These are phyloP conservation scores for Fusarium incarnatum DNA, from an alignment of 2,329 filamentous ascomycete species.

Conservation along the genomic window DNA sequence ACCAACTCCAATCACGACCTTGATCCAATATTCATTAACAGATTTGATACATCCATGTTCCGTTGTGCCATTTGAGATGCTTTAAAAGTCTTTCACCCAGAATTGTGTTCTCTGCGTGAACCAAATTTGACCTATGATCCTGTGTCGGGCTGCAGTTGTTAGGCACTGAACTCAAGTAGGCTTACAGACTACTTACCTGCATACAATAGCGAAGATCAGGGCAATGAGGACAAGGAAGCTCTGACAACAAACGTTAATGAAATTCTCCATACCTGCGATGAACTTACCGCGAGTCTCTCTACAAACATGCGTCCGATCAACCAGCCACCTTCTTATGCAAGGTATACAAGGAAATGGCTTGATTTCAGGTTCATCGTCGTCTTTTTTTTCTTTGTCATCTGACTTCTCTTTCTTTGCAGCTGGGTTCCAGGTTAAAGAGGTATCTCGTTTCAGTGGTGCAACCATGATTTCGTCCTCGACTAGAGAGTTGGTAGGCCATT, in stretches of 20 bases:
- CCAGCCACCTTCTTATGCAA: neutral
- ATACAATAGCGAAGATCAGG: neutral
- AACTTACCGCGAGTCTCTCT: neutral
- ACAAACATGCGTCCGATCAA: neutral
- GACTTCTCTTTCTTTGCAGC: neutral
- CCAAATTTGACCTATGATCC: neutral
- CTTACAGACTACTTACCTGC: neutral
- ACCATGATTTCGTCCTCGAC: neutral
- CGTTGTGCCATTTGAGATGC: neutral
- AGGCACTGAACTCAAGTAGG: neutral
- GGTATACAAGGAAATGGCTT: neutral
- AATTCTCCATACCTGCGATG: neutral
- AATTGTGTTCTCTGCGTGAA: neutral
- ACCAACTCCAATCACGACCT: neutral
- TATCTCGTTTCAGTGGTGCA: neutral
- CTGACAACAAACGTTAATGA: neutral
- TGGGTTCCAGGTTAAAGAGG: neutral
- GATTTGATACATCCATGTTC: neutral
- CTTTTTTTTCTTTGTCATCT: neutral
- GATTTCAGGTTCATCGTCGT: neutral
- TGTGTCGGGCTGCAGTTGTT: neutral
- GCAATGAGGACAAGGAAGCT: neutral
- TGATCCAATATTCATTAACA: neutral
- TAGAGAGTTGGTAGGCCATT: neutral
- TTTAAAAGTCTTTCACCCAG: accelerated